phyloP scores from a whole-genome alignment of 129 eudicot species.

The Chrysanthemum makinoi region DNA sequence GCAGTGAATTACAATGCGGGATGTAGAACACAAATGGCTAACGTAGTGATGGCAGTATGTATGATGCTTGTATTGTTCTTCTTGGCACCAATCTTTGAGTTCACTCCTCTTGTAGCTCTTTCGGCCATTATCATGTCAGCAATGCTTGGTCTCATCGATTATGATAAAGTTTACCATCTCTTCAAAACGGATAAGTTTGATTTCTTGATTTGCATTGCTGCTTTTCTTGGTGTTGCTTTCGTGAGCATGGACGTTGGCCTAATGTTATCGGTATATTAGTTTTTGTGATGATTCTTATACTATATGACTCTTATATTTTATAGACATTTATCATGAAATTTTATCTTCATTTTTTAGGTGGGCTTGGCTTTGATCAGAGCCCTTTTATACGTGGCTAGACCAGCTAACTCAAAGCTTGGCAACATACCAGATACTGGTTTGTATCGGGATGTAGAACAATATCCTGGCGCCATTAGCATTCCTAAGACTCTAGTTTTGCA shows the following conservation, averaged over 20 bases:
- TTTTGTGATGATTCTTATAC: neutral
- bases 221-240: constrained; percentile 81
- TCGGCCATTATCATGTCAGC: constrained; percentile 94
- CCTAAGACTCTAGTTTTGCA: constrained; percentile 60
- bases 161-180: constrained; percentile 56
- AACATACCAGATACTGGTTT: constrained; percentile 52
- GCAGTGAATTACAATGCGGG: constrained; percentile 93
- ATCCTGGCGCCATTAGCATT: constrained; percentile 47
- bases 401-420: constrained; percentile 68
- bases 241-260: constrained; percentile 90
- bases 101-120: constrained; percentile 91
- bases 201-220: constrained; percentile 71
- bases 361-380: constrained; percentile 66
- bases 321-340: neutral
- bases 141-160: constrained; percentile 85
- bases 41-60: constrained; percentile 71
- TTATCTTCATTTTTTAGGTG: constrained; percentile 37
- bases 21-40: constrained; percentile 73
- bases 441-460: constrained; percentile 81
- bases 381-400: constrained; percentile 73
- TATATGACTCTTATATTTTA: neutral
- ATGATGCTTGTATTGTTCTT: constrained; percentile 75
- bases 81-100: constrained; percentile 78
- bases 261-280: constrained; percentile 58
- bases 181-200: constrained; percentile 88